Evolutionary conservation across 2,329 filamentous ascomycete species (phyloP).

Genomic region (Fusarium nygamai): DNA sequence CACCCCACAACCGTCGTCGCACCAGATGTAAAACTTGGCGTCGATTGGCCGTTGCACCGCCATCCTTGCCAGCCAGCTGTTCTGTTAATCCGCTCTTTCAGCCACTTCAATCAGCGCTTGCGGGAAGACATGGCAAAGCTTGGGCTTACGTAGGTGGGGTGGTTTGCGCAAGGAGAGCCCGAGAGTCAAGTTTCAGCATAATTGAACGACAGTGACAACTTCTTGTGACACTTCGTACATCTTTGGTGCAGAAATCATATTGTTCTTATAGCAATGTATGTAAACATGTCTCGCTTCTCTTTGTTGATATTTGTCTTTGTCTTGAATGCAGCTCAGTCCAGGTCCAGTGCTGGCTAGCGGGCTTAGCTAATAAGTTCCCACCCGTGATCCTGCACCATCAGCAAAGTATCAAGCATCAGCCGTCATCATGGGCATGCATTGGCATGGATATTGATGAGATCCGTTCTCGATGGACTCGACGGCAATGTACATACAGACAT

Average conservation of each 20-base stretch:
- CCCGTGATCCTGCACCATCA: constrained; percentile 16
- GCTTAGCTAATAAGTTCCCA: constrained; percentile 9
- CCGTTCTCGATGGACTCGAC: neutral
- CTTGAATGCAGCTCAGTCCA: neutral
- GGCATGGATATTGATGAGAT: neutral
- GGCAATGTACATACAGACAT: neutral
- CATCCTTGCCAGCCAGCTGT: constrained; percentile 1
- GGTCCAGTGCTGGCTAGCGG: constrained; percentile 8
- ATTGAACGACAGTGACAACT: neutral
- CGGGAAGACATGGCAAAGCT: neutral
- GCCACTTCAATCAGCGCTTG: constrained; percentile 26
- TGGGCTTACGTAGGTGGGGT: constrained; percentile 10
- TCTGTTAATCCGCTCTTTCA: constrained; percentile 18
- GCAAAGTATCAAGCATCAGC: constrained; percentile 14
- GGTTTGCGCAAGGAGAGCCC: neutral
- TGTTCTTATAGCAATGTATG: neutral
- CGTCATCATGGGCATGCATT: neutral
- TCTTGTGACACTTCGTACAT: too few species aligned
- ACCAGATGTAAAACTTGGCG: neutral
- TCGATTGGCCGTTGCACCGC: constrained; percentile 19
- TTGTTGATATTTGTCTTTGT: constrained; percentile 1
- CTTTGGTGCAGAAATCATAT: neutral
- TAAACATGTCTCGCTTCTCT: neutral
- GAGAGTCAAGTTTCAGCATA: neutral
- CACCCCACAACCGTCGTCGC: constrained; percentile 19